Conservation (phyloP, 2,329 filamentous ascomycete genomes). For the Zymoseptoria pseudotritici region DNA sequence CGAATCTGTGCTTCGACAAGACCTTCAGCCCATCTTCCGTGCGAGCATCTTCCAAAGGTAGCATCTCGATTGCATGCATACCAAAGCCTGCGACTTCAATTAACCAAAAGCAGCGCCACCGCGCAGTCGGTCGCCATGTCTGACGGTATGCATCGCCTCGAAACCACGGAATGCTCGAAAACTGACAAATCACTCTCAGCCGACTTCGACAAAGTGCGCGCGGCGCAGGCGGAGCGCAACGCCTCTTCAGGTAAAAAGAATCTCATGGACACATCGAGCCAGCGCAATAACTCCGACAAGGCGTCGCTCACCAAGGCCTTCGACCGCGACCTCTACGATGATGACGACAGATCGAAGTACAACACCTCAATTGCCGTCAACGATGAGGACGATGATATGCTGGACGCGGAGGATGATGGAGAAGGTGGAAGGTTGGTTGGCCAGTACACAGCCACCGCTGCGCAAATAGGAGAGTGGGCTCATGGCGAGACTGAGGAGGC, state of each 20-base stretch:
- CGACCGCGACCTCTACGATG: constrained; percentile 82
- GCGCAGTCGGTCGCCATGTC: constrained; percentile 21
- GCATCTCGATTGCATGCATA: neutral
- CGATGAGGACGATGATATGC: constrained; percentile 72
- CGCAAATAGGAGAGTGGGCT: constrained; percentile 91
- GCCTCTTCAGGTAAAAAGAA: constrained; percentile 66
- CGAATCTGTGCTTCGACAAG: neutral
- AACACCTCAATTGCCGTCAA: constrained; percentile 77
- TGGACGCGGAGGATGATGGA: constrained; percentile 57
- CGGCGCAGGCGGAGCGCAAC: constrained; percentile 89
- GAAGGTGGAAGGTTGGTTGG: constrained; percentile 70
- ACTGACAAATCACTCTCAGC: constrained; percentile 32
- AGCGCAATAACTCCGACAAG: constrained; percentile 70
- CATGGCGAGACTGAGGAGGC: constrained; percentile 85
- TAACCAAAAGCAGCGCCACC: neutral
- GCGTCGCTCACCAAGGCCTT: constrained; percentile 88
- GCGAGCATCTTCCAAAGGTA: neutral
- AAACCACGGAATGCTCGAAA: neutral
- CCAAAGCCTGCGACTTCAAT: neutral
- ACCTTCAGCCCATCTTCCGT: neutral
- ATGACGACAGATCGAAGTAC: constrained; percentile 76
- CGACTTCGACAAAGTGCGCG: constrained; percentile 81
- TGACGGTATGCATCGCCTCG: constrained; percentile 22
- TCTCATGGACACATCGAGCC: constrained; percentile 68
- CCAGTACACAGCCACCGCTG: constrained; percentile 88